Base-by-base conservation (phyloP, 306 rosid genomes). In the Cicer bijugum region DNA sequence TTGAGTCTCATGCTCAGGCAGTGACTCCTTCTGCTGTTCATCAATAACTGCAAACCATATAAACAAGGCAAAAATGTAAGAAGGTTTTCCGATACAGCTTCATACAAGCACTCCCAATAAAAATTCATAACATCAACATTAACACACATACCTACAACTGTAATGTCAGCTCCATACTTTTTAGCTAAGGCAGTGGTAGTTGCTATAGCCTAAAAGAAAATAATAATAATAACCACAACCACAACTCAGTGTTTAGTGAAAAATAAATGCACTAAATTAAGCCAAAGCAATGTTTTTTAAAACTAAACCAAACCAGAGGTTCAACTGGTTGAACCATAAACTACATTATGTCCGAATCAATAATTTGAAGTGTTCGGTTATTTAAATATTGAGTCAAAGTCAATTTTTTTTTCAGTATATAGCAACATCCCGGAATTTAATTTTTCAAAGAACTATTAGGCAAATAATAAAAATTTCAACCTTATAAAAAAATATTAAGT, bases 131-230 rank as follows among this genome's bases (percentile, higher is more conserved):
- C 14, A 33, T 15, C 12, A 67, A 78, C 14, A 20, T 33, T 2
- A 74, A 45, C 42, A 53, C 15, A 75, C 84, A 77, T 90, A 92
- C 98, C 90, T 53, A 92, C 91, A 67, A 92, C 98, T 14, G 98
- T 92, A 72, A 92, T 87, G 82, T 89, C 98, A 66, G 98, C 95
- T 60, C 91, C 97, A 75, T 92, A 87, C 87, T 85, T 92, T 71
- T 89, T 90, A 52, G 98, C 98, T 76, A 92, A 83, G 66, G 97
- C 91, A 81, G 91, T 80, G 52, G 91, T 75, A 45, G 98, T 87
- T 40, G 90, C 83, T 74, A 90, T 83, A 74, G 97, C 97, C 98
- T 92, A 67, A 28, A 28, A 28, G 33, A 3, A 28, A 28, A 61
- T 44, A 67, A 51, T 20, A 20, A 66, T 10, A 44, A 44, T 4